A percentile compares a stretch with the other conserved stretches of the same genome.
Evolutionary conservation across 805 yeast species (phyloP).

Genomic region (Metschnikowia continentalis): DNA sequence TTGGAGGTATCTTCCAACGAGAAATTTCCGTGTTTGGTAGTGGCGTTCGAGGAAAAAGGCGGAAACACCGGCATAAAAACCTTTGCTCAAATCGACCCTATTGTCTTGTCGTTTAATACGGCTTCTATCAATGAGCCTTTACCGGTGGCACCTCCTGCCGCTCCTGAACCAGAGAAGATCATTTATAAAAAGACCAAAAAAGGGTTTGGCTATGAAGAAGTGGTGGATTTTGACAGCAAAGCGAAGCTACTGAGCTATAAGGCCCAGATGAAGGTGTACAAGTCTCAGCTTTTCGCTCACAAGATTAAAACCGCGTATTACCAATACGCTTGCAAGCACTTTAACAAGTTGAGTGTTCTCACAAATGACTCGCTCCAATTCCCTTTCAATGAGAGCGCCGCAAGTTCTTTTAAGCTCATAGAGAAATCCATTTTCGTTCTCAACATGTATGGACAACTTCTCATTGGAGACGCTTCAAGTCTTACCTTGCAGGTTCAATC

Average conservation of each 20-base stretch:
- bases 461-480: conserved; percentile 7
- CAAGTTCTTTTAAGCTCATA: background rate
- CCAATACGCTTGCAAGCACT: conserved; percentile 5
- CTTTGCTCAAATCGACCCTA: conserved; percentile 13
- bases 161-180: background rate
- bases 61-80: conserved; percentile 6
- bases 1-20: conserved; percentile 2
- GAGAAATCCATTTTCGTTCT: background rate
- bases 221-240: conserved; percentile 4
- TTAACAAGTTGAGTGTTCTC: conserved; percentile 12
- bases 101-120: conserved; percentile 6
- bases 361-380: conserved; percentile 7
- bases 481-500: background rate
- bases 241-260: background rate
- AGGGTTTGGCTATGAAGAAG: conserved; percentile 15
- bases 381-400: background rate
- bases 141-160: conserved; percentile 6
- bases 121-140: background rate
- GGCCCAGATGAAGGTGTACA: conserved; percentile 2
- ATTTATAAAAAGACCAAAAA: conserved; percentile 9
- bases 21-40: conserved; percentile 6
- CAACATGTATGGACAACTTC: conserved; percentile 1
- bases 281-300: background rate
- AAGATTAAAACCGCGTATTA: conserved; percentile 5
- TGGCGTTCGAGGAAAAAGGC: background rate